phyloP scores from a whole-genome alignment of 345 rosid species.

The Nephelium lappaceum region DNA sequence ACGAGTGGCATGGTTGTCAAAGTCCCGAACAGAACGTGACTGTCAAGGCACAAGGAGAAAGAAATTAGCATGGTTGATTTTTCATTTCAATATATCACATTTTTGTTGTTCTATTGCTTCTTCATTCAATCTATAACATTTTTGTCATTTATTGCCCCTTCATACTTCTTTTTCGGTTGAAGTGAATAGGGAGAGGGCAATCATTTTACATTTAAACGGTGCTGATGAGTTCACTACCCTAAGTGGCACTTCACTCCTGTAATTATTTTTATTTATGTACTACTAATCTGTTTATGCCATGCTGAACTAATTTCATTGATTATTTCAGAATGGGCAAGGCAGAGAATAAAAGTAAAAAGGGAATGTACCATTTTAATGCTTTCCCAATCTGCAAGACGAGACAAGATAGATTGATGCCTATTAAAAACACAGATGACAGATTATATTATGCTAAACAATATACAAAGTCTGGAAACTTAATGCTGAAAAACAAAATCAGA shows the following conservation, averaged over 20 bases:
- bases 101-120: background rate
- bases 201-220: background rate
- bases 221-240: background rate
- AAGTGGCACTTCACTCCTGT: background rate
- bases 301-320: background rate
- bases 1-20: slow-evolving; percentile 37
- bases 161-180: background rate
- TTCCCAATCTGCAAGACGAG: slow-evolving; percentile 39
- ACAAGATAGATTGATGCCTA: slow-evolving; percentile 40
- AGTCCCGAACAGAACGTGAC: slow-evolving; percentile 39
- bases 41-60: slow-evolving; percentile 23
- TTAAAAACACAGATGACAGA: background rate
- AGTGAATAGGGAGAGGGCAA: background rate
- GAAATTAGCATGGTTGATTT: background rate
- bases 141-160: too few relatives aligned
- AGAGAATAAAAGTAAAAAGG: background rate
- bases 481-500: background rate
- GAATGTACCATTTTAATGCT: slow-evolving; percentile 18
- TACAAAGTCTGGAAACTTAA: background rate
- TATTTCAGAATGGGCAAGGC: background rate
- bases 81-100: background rate
- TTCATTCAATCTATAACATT: background rate
- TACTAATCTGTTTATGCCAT: background rate
- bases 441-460: background rate
- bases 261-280: background rate